Base-by-base conservation (phyloP, 2,329 filamentous ascomycete species). In the Hymenoscyphus fraxineus region DNA sequence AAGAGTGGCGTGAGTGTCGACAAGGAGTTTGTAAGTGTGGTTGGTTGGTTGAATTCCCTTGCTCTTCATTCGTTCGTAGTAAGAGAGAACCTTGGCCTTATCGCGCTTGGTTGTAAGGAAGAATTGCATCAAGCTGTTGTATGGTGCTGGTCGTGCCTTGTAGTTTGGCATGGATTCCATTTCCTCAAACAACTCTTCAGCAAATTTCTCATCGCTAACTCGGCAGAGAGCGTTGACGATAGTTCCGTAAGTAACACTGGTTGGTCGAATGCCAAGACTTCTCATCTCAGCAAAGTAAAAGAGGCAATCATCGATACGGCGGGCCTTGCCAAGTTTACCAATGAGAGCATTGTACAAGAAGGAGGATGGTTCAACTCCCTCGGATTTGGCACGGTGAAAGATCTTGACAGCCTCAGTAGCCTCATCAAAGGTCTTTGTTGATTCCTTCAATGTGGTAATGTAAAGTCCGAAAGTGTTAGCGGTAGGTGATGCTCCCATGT, bases 91-190 rank as follows among this genome's bases (percentile, higher is more conserved):
- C 86, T 98, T 98, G 77, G 83, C 81, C 80, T 95, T 94, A 77
- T 99, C 94, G 61, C 93, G 92, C 85, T 98, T 98, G 63, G 94
- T 98, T 64, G 92, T 96, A 71, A 98, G 83, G 85, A 98, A 99
- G 81, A 97, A 98, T 77, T 99, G 95, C 87, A 99, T 99, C 88
- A 99, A 91, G 78, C 92, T 96, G 82, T 99, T 97, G 83, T 99
- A 99, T 0, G 95, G 95, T 31, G 95, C 95, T 32, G 95, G 93
- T 10, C 95, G 90, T 51, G 95, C 92, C 82, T 97, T 98, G 85
- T 99, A 99, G 81, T 99, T 99, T 64, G 93, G 90, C 89, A 96
- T 97, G 58, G 89, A 87, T 81, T 99, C 95, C 95, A 99, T 99
- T 81, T 99, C 95, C 75, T 98, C 93, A 75, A 99, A 99, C 72